These are phyloP conservation scores for Albugo laibachii DNA, from an alignment of 352 stramenopile species.

Conservation along the genomic window DNA sequence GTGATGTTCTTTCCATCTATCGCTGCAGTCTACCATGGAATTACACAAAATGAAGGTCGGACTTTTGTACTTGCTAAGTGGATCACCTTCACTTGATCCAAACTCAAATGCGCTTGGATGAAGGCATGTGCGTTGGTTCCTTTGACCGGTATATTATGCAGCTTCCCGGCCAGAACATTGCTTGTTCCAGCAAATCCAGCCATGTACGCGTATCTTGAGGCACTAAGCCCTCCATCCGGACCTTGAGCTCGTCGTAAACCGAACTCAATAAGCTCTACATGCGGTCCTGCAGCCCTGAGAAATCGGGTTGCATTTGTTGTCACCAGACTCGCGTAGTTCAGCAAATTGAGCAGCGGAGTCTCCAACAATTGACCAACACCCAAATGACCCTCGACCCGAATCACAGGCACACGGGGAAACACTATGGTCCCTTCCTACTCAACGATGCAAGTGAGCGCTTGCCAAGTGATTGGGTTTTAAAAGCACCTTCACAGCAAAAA, in stretches of 20 bases:
- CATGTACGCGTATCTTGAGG: constrained; percentile 94
- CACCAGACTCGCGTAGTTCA: constrained; percentile 96
- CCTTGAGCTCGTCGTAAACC: constrained; percentile 87
- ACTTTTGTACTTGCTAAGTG: background rate
- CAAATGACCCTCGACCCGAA: constrained; percentile 87
- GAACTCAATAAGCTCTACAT: constrained; percentile 86
- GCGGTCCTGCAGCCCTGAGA: constrained; percentile 78
- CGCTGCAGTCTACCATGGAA: constrained; percentile 10
- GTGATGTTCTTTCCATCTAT: constrained; percentile 66
- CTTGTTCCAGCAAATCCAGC: constrained; percentile 95
- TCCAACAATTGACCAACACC: constrained; percentile 93
- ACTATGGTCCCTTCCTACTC: constrained; percentile 85
- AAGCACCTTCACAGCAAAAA: constrained; percentile 79
- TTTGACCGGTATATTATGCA: constrained; percentile 88
- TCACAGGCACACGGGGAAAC: constrained; percentile 90
- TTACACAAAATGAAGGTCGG: background rate
- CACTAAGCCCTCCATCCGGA: constrained; percentile 92
- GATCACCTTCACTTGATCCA: constrained; percentile 76
- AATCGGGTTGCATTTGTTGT: constrained; percentile 96
- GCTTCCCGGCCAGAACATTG: constrained; percentile 94
- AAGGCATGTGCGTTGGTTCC: constrained; percentile 97
- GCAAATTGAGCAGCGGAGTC: constrained; percentile 94
- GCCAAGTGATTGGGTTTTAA: background rate
- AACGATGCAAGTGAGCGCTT: background rate
- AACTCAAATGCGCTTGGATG: constrained; percentile 87